Base-by-base conservation (phyloP, 371 early-diverging fungal species). In the Lichtheimia ornata region DNA sequence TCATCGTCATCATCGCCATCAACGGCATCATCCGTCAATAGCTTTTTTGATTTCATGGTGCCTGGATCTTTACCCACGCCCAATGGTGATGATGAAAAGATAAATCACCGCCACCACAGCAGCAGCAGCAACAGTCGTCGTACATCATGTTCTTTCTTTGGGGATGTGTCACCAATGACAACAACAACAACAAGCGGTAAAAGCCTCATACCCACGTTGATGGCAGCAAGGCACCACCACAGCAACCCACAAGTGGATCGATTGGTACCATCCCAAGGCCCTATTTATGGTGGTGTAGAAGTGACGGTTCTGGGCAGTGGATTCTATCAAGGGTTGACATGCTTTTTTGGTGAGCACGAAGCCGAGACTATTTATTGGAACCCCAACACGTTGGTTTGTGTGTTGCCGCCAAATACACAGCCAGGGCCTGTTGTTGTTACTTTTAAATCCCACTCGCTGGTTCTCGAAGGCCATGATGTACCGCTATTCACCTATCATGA, bases 231-330 rank as follows among this genome's bases (percentile, higher is more conserved):
- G 11, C 11, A 35, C 35, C 5, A 35, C 35, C 4, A 11, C n/a
- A 47, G 17, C 14, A 18, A n/a, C 9, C 62, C 72, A 54, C 63
- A 66, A 43, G 49, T 91, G 11, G 82, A 86, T 30, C 85, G 87
- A 41, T 66, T 90, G 27, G 81, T 86, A 20, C 93, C 93, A 2
- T 70, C 81, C 5, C 87, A 89, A 61, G 94, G 94, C 0, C 91
- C 95, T 0, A 81, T 90, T 6, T 86, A 83, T 59, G 95, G 95
- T 35, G 94, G 94, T 3, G 67, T 84, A 3, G 90, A 89, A 52
- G 82, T 93, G 27, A 91, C 93, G 5, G 63, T 94, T 3, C 62
- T 90, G 5, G 95, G 95, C 1, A 82, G 82, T 9, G 89, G 90
- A 3, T 91, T 94, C 64, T 79, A 83, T 52, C 72, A 79, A 0